Percentiles rank a stretch among this genome's conserved stretches.
These are phyloP conservation scores for Dryas alaskensis DNA, from an alignment of 306 rosid species.

Conservation along the genomic window DNA sequence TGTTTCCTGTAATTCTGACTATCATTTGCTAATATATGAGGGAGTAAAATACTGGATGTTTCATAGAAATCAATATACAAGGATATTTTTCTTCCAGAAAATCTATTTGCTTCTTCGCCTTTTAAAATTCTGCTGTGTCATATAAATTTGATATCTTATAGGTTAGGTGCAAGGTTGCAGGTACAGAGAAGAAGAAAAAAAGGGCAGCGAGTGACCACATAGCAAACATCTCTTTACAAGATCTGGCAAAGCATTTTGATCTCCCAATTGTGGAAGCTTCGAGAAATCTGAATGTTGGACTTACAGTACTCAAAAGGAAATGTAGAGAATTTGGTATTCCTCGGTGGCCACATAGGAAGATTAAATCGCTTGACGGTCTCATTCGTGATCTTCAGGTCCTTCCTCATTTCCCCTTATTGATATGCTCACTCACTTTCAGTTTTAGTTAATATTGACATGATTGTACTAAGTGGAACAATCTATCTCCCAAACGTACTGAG, in stretches of 20 bases:
- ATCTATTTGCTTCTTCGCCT: background rate
- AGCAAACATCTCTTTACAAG: constrained; percentile 61
- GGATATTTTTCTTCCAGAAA: background rate
- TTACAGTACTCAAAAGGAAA: constrained; percentile 81
- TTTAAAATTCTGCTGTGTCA: constrained; percentile 19
- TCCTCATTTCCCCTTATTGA: constrained; percentile 21
- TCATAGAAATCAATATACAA: background rate
- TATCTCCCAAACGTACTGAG: background rate
- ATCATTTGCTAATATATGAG: background rate
- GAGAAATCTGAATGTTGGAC: constrained; percentile 69
- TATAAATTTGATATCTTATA: constrained; percentile 35
- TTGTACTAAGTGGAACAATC: background rate
- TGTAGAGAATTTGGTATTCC: constrained; percentile 92
- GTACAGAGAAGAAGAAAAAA: constrained; percentile 57
- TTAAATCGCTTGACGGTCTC: constrained; percentile 85
- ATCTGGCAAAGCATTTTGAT: constrained; percentile 76
- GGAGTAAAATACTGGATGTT: background rate
- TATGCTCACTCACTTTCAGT: background rate
- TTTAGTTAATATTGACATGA: background rate
- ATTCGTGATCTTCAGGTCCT: constrained; percentile 84
- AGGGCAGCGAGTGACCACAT: constrained; percentile 67
- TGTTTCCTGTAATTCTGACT: background rate
- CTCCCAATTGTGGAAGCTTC: constrained; percentile 86
- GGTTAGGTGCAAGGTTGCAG: constrained; percentile 44
- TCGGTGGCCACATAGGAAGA: constrained; percentile 96